Percentiles rank a stretch among this genome's conserved stretches.
These are phyloP conservation scores for Citrus sp. DNA, from an alignment of 345 rosid species.

Conservation along the genomic window DNA sequence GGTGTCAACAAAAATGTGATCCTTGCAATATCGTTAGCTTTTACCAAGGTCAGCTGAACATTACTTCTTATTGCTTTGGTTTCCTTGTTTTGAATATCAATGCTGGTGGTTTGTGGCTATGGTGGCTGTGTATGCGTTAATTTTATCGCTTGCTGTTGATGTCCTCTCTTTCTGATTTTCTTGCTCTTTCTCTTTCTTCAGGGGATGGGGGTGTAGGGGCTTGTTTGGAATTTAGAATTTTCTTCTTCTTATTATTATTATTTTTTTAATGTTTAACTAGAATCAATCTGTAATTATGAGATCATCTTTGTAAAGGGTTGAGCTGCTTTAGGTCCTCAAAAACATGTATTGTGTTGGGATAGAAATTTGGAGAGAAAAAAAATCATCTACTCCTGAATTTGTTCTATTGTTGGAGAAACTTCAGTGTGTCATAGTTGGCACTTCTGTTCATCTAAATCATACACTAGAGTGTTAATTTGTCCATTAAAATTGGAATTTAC, in stretches of 20 bases:
- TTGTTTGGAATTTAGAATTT: background rate
- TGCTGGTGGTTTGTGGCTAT: background rate
- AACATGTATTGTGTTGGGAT: background rate
- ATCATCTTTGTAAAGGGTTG: background rate
- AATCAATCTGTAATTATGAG: background rate
- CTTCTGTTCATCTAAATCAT: background rate
- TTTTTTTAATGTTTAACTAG: background rate
- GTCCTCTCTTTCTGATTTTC: background rate
- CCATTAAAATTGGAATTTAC: background rate
- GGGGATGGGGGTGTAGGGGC: background rate
- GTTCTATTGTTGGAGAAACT: background rate
- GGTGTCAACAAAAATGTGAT: conserved; percentile 66
- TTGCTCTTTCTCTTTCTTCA: background rate
- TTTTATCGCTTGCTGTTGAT: background rate
- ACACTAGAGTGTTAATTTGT: background rate
- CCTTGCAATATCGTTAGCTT: conserved; percentile 9
- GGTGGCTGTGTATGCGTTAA: background rate
- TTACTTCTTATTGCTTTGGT: background rate
- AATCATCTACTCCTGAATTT: background rate
- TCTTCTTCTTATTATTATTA: too few relatives aligned
- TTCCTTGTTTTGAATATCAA: background rate
- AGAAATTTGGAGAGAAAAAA: background rate
- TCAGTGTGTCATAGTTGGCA: background rate
- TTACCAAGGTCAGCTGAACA: conserved; percentile 30
- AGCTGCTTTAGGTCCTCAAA: background rate